A percentile compares a stretch with the other conserved stretches of the same genome.
Evolutionary conservation across 805 yeast genomes (phyloP).

Genomic region (Priceomyces castillae): DNA sequence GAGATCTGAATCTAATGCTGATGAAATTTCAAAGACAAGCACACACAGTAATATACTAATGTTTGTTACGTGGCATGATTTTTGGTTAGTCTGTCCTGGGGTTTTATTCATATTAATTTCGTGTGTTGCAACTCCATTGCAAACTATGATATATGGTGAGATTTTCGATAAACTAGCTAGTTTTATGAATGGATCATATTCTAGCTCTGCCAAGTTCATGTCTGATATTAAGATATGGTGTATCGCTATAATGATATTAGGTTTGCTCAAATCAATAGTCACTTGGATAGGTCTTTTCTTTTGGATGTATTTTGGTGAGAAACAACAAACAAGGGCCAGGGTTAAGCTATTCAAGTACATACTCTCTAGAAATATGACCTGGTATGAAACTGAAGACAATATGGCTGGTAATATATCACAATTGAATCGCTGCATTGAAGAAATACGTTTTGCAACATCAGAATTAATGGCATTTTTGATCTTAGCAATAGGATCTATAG

Average conservation of each 20-base stretch:
- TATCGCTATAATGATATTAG: slow-evolving; percentile 32
- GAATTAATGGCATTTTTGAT: slow-evolving; percentile 60
- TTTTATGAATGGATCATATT: slow-evolving; percentile 30
- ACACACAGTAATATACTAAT: slow-evolving; percentile 11
- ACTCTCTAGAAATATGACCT: slow-evolving; percentile 45
- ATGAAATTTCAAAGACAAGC: background rate
- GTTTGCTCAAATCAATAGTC: slow-evolving; percentile 28
- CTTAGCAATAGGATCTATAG: slow-evolving; percentile 51
- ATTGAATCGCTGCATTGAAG: slow-evolving; percentile 71
- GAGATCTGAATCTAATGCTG: background rate
- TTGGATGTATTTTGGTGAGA: slow-evolving; percentile 75
- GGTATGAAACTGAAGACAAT: slow-evolving; percentile 62
- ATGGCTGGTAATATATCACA: slow-evolving; percentile 65
- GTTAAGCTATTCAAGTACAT: slow-evolving; percentile 41
- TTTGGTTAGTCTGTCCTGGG: slow-evolving; percentile 20
- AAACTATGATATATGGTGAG: slow-evolving; percentile 64
- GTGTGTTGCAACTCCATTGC: slow-evolving; percentile 59
- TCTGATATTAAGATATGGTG: slow-evolving; percentile 24
- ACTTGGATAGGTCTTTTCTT: slow-evolving; percentile 53
- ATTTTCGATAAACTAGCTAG: slow-evolving; percentile 43
- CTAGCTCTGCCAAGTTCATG: slow-evolving; percentile 21
- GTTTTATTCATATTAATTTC: slow-evolving; percentile 42
- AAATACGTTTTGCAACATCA: slow-evolving; percentile 62
- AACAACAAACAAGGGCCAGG: slow-evolving; percentile 60
- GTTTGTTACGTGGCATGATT: slow-evolving; percentile 16